Conservation (phyloP, 495 filamentous ascomycete genomes). For the Bacidia rubella region DNA sequence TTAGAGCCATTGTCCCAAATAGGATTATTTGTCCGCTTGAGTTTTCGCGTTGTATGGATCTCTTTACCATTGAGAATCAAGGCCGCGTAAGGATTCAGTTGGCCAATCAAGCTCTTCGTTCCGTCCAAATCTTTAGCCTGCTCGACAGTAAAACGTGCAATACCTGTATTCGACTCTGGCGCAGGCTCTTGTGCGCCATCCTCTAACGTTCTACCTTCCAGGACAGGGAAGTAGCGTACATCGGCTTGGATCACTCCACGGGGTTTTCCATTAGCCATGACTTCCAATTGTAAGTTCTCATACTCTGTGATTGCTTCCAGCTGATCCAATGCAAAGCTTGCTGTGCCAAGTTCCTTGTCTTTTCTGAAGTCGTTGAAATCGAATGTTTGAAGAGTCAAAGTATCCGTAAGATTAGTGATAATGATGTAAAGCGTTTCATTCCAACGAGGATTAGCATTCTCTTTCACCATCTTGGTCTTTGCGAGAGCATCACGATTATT, state of each 20-base stretch:
- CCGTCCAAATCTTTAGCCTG: constrained; percentile 93
- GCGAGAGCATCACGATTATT: constrained; percentile 69
- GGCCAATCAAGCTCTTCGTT: constrained; percentile 74
- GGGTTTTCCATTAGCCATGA: constrained; percentile 69
- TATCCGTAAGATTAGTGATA: constrained; percentile 75
- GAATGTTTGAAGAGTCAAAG: constrained; percentile 66
- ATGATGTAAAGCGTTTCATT: constrained; percentile 93
- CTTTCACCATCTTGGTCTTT: constrained; percentile 75
- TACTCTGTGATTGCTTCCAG: constrained; percentile 61
- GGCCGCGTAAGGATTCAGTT: constrained; percentile 78
- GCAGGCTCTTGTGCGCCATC: constrained; percentile 66
- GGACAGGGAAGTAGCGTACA: constrained; percentile 87
- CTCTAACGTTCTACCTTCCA: constrained; percentile 55
- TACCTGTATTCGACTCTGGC: constrained; percentile 85
- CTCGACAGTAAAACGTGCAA: constrained; percentile 80
- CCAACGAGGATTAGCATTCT: constrained; percentile 81
- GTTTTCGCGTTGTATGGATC: constrained; percentile 67
- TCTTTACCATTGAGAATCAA: constrained; percentile 83
- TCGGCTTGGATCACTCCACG: constrained; percentile 70
- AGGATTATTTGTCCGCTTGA: constrained; percentile 93
- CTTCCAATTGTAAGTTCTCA: constrained; percentile 73
- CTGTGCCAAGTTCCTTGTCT: constrained; percentile 84
- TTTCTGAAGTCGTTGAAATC: constrained; percentile 95
- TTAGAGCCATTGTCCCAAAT: constrained; percentile 84
- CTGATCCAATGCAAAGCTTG: constrained; percentile 71